A percentile compares a stretch with the other conserved stretches of the same genome.
Evolutionary conservation across 2,329 filamentous ascomycete genomes (phyloP).

Genomic region (Fusarium concolor): DNA sequence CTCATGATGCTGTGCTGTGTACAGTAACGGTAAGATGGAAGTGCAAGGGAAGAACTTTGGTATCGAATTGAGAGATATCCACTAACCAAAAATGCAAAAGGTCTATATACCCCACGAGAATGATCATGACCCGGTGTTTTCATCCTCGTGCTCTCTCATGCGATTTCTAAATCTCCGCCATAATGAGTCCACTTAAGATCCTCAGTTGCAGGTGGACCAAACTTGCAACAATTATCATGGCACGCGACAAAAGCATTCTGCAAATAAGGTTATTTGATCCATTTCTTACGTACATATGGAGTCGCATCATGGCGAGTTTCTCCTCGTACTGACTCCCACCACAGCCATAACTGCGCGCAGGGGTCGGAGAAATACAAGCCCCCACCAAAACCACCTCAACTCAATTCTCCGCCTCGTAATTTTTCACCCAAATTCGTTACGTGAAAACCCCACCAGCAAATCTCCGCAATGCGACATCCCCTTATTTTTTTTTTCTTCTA

Average conservation of each 20-base stretch:
- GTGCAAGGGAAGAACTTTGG: background rate
- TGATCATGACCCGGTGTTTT: background rate
- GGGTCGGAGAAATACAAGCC: background rate
- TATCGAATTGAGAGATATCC: accelerated
- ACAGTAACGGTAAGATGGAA: background rate
- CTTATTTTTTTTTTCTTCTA: background rate
- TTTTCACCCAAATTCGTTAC: background rate
- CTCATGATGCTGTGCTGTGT: too few species aligned
- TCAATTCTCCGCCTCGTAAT: background rate
- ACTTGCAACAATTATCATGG: too few species aligned
- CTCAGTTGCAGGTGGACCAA: background rate
- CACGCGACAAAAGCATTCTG: background rate
- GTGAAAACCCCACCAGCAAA: background rate
- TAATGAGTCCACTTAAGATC: background rate
- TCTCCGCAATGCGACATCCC: background rate
- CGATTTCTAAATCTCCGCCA: background rate
- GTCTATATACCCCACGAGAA: background rate
- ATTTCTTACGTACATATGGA: too few species aligned
- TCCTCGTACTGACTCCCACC: background rate
- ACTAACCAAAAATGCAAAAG: background rate
- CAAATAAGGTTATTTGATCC: too few species aligned
- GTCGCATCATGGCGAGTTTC: background rate
- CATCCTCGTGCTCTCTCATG: background rate
- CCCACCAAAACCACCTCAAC: background rate
- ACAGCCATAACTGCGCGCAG: too few species aligned